Evolutionary conservation across 2,329 filamentous ascomycete species (phyloP).

Genomic region (Claviceps digitariae): DNA sequence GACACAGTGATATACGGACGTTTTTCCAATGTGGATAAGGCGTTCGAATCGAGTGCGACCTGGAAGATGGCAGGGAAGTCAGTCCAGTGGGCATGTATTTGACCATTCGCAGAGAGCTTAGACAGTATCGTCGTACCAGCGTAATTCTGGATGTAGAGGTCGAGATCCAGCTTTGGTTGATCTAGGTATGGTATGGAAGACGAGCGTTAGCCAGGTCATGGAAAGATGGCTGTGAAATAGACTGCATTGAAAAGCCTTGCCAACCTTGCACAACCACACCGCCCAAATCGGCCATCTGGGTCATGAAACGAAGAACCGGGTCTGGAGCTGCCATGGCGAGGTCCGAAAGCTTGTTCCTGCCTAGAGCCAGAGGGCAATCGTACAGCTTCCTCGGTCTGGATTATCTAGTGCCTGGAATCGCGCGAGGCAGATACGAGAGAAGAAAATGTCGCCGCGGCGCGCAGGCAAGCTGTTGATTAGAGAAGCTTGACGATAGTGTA

Average conservation of each 20-base stretch:
- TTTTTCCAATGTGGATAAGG: conserved; percentile 66
- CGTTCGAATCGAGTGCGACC: conserved; percentile 72
- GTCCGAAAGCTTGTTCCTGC: not conserved
- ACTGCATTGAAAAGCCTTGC: conserved; percentile 2
- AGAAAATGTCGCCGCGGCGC: not conserved
- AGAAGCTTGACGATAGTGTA: not conserved
- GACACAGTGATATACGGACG: conserved; percentile 59
- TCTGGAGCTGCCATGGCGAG: conserved; percentile 22
- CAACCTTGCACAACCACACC: conserved; percentile 35
- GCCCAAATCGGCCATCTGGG: conserved; percentile 31
- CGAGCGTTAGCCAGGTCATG: not conserved
- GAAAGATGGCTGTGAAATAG: not conserved
- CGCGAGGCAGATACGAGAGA: not conserved
- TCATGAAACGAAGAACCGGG: conserved; percentile 29
- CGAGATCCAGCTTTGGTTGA: conserved; percentile 76
- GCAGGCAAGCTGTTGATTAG: not conserved
- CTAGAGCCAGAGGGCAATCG: not conserved
- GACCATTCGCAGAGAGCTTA: not conserved
- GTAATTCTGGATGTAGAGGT: conserved; percentile 85
- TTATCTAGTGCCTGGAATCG: not conserved
- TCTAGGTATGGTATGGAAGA: conserved; percentile 34
- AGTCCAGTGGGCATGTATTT: not conserved
- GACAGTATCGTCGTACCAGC: conserved; percentile 41
- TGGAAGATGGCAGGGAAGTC: conserved; percentile 20
- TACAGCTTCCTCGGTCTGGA: not conserved